Conservation (phyloP, 805 yeast species). For the Wickerhamomyces pijperi region DNA sequence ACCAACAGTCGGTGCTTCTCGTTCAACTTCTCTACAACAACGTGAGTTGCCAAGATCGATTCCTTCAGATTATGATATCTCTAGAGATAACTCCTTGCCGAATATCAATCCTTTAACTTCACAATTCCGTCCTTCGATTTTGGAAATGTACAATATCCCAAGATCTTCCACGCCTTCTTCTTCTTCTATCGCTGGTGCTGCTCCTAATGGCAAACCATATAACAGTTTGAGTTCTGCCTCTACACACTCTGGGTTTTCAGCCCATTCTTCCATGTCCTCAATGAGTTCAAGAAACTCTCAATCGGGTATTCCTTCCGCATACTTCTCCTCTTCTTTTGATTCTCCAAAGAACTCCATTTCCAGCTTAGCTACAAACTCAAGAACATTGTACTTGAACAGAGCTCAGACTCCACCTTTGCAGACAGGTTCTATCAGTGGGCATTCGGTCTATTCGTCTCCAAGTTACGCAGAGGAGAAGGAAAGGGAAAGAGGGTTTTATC, state of each 20-base stretch:
- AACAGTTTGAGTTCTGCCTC: conserved; percentile 2
- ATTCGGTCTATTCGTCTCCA: too few species aligned
- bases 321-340: not conserved
- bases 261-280: conserved; percentile 16
- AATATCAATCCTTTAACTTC: conserved; percentile 9
- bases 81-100: conserved; percentile 9
- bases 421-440: not conserved
- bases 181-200: not conserved
- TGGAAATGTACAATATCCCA: conserved; percentile 8
- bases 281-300: conserved; percentile 15
- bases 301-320: conserved; percentile 1
- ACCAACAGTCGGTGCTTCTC: conserved; percentile 1
- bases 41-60: conserved; percentile 14
- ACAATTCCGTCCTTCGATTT: conserved; percentile 16
- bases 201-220: conserved; percentile 5
- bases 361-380: not conserved
- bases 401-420: not conserved
- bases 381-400: not conserved
- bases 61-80: conserved; percentile 7
- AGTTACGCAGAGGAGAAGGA: too few species aligned
- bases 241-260: conserved; percentile 9
- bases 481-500: not conserved
- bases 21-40: conserved; percentile 2
- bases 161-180: not conserved
- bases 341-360: not conserved